Conservation (phyloP, 495 filamentous ascomycete species). For the Daldinia vernicosa region DNA sequence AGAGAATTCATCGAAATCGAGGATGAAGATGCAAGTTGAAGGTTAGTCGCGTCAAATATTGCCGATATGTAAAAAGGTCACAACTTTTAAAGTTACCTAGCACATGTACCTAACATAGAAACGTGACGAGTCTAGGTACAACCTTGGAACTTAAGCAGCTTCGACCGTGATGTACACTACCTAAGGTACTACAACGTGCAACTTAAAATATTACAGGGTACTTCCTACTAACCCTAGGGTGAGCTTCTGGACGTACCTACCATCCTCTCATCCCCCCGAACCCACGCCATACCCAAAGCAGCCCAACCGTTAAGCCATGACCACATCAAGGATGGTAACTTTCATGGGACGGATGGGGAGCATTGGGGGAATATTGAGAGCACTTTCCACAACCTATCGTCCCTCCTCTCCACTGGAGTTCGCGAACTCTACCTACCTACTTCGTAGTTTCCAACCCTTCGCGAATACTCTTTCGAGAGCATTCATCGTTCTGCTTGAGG, state of each 20-base stretch:
- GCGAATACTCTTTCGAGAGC: slow-evolving; percentile 34
- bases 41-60: slow-evolving; percentile 6
- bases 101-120: not conserved
- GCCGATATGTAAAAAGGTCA: not conserved
- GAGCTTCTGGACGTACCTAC: slow-evolving; percentile 7
- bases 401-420: slow-evolving; percentile 27
- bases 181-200: not conserved
- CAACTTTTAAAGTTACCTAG: not conserved
- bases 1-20: slow-evolving; percentile 3
- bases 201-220: slow-evolving; percentile 15
- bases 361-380: not conserved
- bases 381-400: slow-evolving; percentile 24
- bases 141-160: slow-evolving; percentile 8
- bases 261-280: slow-evolving; percentile 6
- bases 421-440: slow-evolving; percentile 20
- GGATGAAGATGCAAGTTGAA: slow-evolving; percentile 5
- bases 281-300: slow-evolving; percentile 28
- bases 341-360: not conserved
- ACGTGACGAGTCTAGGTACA: not conserved
- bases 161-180: slow-evolving; percentile 7
- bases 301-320: slow-evolving; percentile 28
- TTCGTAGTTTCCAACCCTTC: slow-evolving; percentile 33
- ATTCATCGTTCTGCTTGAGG: slow-evolving; percentile 37
- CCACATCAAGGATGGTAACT: slow-evolving; percentile 18
- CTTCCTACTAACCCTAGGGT: slow-evolving; percentile 13